Conservation (phyloP, 2,329 filamentous ascomycete species). For the Ampelomyces quisqualis region DNA sequence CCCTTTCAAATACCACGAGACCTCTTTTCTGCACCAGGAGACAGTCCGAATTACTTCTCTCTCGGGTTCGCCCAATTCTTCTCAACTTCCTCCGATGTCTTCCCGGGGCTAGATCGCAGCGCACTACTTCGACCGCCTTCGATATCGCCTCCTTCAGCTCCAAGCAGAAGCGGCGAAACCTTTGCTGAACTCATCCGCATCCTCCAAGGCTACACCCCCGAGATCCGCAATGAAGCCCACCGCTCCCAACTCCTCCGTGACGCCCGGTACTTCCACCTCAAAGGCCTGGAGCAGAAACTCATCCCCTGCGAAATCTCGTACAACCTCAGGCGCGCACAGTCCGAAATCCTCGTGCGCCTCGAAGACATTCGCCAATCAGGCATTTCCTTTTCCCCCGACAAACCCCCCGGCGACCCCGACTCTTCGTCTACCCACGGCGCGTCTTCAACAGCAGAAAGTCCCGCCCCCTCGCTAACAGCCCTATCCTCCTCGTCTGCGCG, state of each 20-base stretch:
- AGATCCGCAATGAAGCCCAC: conserved; percentile 74
- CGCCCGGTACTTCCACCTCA: conserved; percentile 90
- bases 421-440: conserved; percentile 18
- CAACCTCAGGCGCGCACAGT: conserved; percentile 66
- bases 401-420: conserved; percentile 20
- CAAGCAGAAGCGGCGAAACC: conserved; percentile 76
- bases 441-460: conserved; percentile 24
- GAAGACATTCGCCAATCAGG: conserved; percentile 90
- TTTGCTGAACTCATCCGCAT: conserved; percentile 82
- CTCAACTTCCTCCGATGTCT: conserved; percentile 73
- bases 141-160: conserved; percentile 78
- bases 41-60: conserved; percentile 94
- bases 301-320: conserved; percentile 74
- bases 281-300: conserved; percentile 83
- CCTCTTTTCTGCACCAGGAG: conserved; percentile 79
- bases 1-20: conserved; percentile 90
- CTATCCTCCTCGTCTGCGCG: conserved; percentile 14
- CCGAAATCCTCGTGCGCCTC: conserved; percentile 77
- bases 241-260: conserved; percentile 77
- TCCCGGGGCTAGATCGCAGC: conserved; percentile 78
- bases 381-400: conserved; percentile 63
- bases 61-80: conserved; percentile 89
- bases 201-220: conserved; percentile 78
- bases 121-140: conserved; percentile 82
- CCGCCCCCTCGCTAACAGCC: conserved; percentile 17